A percentile compares a stretch with the other conserved stretches of the same genome.
Evolutionary conservation across 306 rosid species (phyloP).

Genomic region (Acmispon strigosus): DNA sequence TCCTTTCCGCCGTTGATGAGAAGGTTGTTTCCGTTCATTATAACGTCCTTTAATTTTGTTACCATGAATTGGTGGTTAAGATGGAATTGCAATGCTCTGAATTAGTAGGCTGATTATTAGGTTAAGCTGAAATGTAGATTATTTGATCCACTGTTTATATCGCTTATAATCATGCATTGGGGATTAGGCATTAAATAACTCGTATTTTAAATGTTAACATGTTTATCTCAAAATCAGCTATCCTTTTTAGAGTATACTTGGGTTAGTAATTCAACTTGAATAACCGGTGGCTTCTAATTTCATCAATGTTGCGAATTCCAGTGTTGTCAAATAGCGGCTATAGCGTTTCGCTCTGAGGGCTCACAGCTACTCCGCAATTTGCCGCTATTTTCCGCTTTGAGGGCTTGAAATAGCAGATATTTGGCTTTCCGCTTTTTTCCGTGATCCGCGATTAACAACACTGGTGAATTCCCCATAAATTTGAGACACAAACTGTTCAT

Average conservation of each 20-base stretch:
- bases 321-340: no score
- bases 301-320: no score
- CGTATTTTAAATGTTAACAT: neutral
- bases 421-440: no score
- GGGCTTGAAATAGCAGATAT: no score
- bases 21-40: slow-evolving; percentile 45
- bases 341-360: no score
- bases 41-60: neutral
- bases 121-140: neutral
- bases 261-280: neutral
- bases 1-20: slow-evolving; percentile 54
- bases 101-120: neutral
- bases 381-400: no score
- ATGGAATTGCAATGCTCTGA: slow-evolving; percentile 6
- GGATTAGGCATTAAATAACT: neutral
- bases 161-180: neutral
- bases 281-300: neutral
- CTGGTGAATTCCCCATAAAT: neutral
- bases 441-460: no score
- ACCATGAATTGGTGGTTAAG: neutral
- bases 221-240: neutral
- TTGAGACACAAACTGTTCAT: no score
- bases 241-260: neutral
- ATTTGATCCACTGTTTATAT: neutral
- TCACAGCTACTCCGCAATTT: no score